A percentile compares a stretch with the other conserved stretches of the same genome.
These are phyloP conservation scores for Leishmania aethiopica DNA, from an alignment of 208 protist species.

Conservation along the genomic window DNA sequence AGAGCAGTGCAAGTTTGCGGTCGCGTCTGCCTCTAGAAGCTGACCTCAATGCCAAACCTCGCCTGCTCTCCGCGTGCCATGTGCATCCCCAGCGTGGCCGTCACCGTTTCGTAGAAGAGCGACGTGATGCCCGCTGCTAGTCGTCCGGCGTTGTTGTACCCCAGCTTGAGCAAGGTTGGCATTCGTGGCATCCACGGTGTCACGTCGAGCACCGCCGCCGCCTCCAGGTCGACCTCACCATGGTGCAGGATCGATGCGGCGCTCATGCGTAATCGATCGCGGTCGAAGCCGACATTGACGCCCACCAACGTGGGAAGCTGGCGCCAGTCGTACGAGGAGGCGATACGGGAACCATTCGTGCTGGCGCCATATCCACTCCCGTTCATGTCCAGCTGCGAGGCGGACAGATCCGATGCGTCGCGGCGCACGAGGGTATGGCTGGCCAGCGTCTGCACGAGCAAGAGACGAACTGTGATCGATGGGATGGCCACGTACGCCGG, in stretches of 20 bases:
- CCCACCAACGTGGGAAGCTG: constrained; percentile 66
- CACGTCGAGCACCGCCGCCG: constrained; percentile 55
- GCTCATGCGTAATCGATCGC: constrained; percentile 67
- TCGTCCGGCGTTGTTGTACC: constrained; percentile 68
- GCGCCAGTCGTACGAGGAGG: constrained; percentile 50
- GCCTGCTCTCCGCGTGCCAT: constrained; percentile 41
- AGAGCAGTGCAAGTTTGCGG: no score
- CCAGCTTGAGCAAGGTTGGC: constrained; percentile 70
- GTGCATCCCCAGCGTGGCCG: constrained; percentile 70
- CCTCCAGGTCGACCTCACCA: constrained; percentile 58
- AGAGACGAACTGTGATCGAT: constrained; percentile 18
- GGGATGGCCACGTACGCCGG: constrained; percentile 23
- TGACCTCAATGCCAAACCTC: constrained; percentile 75
- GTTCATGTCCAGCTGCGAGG: constrained; percentile 12
- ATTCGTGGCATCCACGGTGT: constrained; percentile 56
- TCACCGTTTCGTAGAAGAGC: constrained; percentile 58
- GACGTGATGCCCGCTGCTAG: constrained; percentile 64
- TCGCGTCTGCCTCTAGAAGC: constrained; percentile 34
- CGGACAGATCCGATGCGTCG: constrained; percentile 5
- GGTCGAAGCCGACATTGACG: constrained; percentile 45
- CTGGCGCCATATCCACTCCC: constrained; percentile 8
- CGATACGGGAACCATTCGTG: constrained; percentile 10
- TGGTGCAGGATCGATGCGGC: constrained; percentile 78
- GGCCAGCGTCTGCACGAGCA: constrained; percentile 54
- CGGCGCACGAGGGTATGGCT: constrained; percentile 34